Evolutionary conservation across 129 eudicot species (phyloP).

Genomic region (Ambrosia artemisiifolia): DNA sequence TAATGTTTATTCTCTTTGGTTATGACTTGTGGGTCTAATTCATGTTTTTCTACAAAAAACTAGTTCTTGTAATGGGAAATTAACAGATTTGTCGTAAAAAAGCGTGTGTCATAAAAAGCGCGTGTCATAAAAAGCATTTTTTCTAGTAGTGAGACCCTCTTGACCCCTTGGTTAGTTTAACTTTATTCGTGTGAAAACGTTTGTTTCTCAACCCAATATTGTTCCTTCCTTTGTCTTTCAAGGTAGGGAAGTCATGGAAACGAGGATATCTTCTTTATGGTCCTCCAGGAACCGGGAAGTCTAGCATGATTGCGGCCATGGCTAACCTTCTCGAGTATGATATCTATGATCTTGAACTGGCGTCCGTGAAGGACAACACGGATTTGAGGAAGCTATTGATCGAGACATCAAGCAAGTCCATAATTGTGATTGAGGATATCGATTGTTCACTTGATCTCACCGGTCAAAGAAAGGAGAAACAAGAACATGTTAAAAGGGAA

Average conservation of each 20-base stretch:
- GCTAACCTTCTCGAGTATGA: constrained; percentile 57
- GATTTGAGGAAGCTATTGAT: constrained; percentile 52
- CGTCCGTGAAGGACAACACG: constrained; percentile 49
- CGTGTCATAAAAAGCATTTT: no score
- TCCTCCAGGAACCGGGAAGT: constrained; percentile 71
- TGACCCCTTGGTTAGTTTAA: no score
- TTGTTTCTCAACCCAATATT: no score
- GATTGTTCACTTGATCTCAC: neutral
- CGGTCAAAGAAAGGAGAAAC: constrained; percentile 36
- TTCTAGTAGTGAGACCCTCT: no score
- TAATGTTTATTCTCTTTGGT: no score
- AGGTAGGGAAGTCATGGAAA: constrained; percentile 61
- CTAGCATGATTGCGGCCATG: constrained; percentile 73
- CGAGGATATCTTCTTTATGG: constrained; percentile 59
- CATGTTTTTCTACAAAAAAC: no score
- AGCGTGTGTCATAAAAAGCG: no score
- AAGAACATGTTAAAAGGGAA: constrained; percentile 25
- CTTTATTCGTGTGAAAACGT: no score
- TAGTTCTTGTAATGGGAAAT: no score
- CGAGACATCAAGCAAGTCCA: constrained; percentile 50
- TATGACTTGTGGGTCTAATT: no score
- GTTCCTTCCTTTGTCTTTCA: no score
- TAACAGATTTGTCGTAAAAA: no score
- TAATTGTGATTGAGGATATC: neutral
- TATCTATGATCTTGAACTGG: constrained; percentile 54